Base-by-base conservation (phyloP, 257 asterid species). In the Eucommia ulmoides region DNA sequence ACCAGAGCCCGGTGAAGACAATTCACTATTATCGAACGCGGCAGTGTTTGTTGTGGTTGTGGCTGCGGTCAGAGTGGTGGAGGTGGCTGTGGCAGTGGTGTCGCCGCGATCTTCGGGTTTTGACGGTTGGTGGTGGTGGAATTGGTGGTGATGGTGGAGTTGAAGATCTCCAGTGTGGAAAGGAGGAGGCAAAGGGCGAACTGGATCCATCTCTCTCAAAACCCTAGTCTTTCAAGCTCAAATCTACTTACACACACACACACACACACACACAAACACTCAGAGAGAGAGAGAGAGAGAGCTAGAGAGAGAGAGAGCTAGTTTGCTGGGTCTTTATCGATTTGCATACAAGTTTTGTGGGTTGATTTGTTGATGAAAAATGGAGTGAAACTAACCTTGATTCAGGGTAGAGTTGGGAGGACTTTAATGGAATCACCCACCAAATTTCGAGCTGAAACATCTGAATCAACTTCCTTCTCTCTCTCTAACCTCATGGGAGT, bases 11-110 rank as follows among this genome's bases (percentile, higher is more conserved):
- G 61, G 35, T n/a, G n/a, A n/a, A 1, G 23, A 26, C 21, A 46
- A 60, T 14, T 70, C 87, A 17, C 58, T 74, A 21, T 54, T 18
- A 1, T 42, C 48, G 1, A 10, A 3, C 9, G 21, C 15, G 48
- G 48, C 15, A 21, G 48, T 18, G 20, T 19, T 2, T 10, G 48
- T 7, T 7, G 19, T 42, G 9, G 19, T 42, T 21, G 19, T 16
- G 48, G 4, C 20, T 21, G 9, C 48, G 48, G 6, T 42, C 19
- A 0, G 11, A 3, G 10, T 5, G 44, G 3, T 1, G 44, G 11
- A 10, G 44, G 5, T 26, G 38, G 38, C 5, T 4, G 5, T 26
- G 38, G 12, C 12, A 12, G 38, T n/a, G n/a, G n/a, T n/a, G n/a
- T n/a, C n/a, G n/a, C n/a, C n/a, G 38, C 38, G 12, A 29, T 12